These are phyloP conservation scores for Xanthoparmelia taractica DNA, from an alignment of 495 filamentous ascomycete genomes.

Conservation along the genomic window DNA sequence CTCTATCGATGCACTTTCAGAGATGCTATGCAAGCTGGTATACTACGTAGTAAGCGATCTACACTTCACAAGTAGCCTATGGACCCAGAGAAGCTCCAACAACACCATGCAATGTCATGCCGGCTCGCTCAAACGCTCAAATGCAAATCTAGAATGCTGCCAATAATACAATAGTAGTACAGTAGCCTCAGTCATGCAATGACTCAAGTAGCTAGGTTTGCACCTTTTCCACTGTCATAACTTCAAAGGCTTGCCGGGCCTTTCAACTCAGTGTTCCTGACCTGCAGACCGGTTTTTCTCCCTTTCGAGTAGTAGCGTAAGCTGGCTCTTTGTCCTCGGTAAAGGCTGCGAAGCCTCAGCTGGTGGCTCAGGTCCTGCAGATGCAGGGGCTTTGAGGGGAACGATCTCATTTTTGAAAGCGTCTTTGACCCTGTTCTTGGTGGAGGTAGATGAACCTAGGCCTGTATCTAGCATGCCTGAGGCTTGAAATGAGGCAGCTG, in stretches of 20 bases:
- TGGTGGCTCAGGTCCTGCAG: slow-evolving; percentile 6
- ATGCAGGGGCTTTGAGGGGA: slow-evolving; percentile 13
- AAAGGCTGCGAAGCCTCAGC: slow-evolving; percentile 11
- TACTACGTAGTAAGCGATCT: neutral
- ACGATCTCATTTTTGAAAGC: slow-evolving; percentile 18
- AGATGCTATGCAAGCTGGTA: neutral
- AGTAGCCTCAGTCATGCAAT: slow-evolving; percentile 7
- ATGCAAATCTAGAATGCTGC: neutral
- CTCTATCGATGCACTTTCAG: neutral
- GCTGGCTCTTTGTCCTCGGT: slow-evolving; percentile 29
- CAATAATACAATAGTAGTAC: neutral
- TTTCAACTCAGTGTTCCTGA: neutral
- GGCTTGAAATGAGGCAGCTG: slow-evolving; percentile 24
- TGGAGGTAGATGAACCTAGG: slow-evolving; percentile 1
- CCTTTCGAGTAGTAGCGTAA: slow-evolving; percentile 25
- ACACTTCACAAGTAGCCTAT: slow-evolving; percentile 3
- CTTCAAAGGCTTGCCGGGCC: neutral
- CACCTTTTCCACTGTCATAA: neutral
- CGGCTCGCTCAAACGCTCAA: slow-evolving; percentile 14
- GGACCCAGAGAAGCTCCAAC: neutral
- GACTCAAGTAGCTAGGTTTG: neutral
- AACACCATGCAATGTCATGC: slow-evolving; percentile 10
- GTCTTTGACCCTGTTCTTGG: slow-evolving; percentile 9
- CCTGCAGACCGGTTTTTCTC: slow-evolving; percentile 6
- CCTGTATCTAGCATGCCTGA: slow-evolving; percentile 17